Evolutionary conservation across 371 early-diverging fungal genomes (phyloP).

Genomic region (Capillidium rhysosporum): DNA sequence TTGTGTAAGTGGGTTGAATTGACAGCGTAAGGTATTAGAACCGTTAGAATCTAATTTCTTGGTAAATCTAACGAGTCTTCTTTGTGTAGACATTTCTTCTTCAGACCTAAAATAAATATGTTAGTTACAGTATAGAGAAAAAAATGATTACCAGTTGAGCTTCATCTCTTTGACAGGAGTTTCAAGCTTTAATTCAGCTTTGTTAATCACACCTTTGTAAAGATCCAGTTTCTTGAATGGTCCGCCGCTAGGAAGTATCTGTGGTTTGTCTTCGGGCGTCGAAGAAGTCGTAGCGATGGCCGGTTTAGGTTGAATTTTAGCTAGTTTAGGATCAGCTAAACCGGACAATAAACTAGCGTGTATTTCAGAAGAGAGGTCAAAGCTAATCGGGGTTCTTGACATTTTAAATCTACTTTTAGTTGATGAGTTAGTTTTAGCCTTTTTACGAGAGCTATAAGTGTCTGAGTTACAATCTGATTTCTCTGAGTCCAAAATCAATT

Average conservation of each 20-base stretch:
- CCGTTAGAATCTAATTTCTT: background rate
- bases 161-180: background rate
- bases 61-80: background rate
- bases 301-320: too few species aligned
- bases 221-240: background rate
- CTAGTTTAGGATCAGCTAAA: too few species aligned
- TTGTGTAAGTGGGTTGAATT: background rate
- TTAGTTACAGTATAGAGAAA: background rate
- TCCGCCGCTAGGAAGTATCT: background rate
- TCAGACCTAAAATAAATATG: background rate
- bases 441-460: too few species aligned
- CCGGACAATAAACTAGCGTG: too few species aligned
- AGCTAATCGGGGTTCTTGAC: too few species aligned
- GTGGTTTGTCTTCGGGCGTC: too few species aligned
- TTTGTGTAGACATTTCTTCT: background rate
- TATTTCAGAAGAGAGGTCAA: too few species aligned
- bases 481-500: too few species aligned
- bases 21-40: background rate
- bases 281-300: too few species aligned
- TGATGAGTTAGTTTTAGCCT: too few species aligned
- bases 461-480: too few species aligned
- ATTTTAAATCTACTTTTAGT: too few species aligned
- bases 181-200: background rate
- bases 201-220: conserved; percentile 4
- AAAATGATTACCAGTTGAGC: background rate